These are phyloP conservation scores for Thuidium tamariscinum DNA, from an alignment of 225 moss, liverwort and hornwort genomes.

Conservation along the genomic window DNA sequence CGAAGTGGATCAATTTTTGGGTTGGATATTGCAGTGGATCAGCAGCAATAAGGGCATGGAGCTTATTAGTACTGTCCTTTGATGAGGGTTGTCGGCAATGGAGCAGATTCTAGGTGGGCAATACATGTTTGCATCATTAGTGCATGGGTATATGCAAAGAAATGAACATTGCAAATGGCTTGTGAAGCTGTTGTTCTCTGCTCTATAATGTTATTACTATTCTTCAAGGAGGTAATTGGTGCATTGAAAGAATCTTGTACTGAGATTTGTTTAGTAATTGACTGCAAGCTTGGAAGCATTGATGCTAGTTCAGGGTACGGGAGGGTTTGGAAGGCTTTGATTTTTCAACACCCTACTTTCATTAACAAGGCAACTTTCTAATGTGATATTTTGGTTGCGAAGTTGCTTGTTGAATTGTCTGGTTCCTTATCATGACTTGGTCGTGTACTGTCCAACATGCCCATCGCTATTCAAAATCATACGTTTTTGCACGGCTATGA, in stretches of 20 bases:
- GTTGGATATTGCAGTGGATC: not conserved
- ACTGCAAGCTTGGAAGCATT: not conserved
- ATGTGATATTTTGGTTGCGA: not conserved
- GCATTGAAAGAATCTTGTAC: not conserved
- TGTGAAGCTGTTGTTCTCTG: not conserved
- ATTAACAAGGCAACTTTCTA: not conserved
- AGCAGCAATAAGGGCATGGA: not conserved
- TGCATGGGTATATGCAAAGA: not conserved
- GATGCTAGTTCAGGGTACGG: not conserved
- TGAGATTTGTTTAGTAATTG: not conserved
- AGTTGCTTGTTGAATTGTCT: not conserved
- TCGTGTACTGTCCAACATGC: not conserved
- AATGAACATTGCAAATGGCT: not conserved
- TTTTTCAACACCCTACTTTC: not conserved
- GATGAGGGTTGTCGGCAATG: conserved; percentile 1
- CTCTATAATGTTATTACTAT: not conserved
- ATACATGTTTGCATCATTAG: not conserved
- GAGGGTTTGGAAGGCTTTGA: not conserved
- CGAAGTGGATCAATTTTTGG: not conserved
- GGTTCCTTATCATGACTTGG: not conserved
- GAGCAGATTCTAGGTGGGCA: not conserved
- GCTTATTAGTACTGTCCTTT: not conserved
- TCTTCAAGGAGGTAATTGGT: not conserved
- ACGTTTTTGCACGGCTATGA: not conserved
- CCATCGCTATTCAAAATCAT: not conserved